Evolutionary conservation across 345 rosid genomes (phyloP), one percentile per base, ranked within the genome.

Genomic region (Cardamine chenopodiifolia): DNA sequence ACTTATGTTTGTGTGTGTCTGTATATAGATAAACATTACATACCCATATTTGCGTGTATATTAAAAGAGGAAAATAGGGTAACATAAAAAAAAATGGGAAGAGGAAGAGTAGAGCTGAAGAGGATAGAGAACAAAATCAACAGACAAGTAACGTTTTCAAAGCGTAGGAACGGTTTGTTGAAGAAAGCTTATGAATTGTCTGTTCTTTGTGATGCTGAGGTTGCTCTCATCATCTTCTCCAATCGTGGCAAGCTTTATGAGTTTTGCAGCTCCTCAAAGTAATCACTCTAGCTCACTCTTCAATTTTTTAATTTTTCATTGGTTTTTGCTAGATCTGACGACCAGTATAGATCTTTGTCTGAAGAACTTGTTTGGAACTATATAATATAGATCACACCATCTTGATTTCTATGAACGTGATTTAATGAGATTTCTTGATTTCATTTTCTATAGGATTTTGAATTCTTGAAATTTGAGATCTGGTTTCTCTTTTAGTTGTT

Each of bases 51-150:
- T 67, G 53, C 29, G 58, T 77, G 69, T 53, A 59, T 29, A 26
- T 17, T n/a, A 55, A 52, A 73, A 70, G 60, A 61, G 67, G 66
- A 50, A 66, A 42, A 10, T 19, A 57, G 29, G 28, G 65, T 18
- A 57, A 39, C 23, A 55, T 17, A 22, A 50, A 39, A 35, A 22
- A 59, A 42, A 4, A 93, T 94, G 97, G 98, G 98, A 76, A 94
- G 98, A 54, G 97, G 97, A 55, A 89, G 95, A 86, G 98, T 94
- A 62, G 98, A 94, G 84, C 76, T 94, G 90, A 94, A 91, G 90
- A 88, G 98, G 88, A 94, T 94, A 80, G 98, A 94, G 88, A 94
- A 94, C 90, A 91, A 93, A 86, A 93, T 93, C 84, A 93, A 93
- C 91, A 89, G 98, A 83, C 98, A 94, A 82, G 98, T 94, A 60